Conservation (phyloP, 768 basidiomycete genomes). For the Agaricus bisporus region DNA sequence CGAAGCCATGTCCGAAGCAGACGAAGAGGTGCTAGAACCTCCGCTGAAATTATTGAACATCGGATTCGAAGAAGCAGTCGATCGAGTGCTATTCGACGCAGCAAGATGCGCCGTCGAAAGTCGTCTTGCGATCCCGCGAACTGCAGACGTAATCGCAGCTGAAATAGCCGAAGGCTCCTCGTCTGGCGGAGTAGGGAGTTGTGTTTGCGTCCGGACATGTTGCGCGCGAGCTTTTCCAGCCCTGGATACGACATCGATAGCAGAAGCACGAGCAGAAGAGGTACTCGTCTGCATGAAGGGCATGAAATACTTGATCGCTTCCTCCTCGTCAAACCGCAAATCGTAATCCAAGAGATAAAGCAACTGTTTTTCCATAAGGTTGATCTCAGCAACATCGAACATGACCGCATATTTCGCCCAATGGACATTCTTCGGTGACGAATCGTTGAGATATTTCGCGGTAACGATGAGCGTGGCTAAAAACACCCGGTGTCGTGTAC, state of each 20-base stretch:
- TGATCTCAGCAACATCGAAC: constrained; percentile 78
- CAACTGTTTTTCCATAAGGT: constrained; percentile 96
- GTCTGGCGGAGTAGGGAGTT: constrained; percentile 8
- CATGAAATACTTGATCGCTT: constrained; percentile 65
- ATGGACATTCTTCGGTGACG: constrained; percentile 92
- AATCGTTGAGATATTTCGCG: constrained; percentile 96
- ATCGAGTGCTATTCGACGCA: constrained; percentile 22
- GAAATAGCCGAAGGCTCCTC: constrained; percentile 11
- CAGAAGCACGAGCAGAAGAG: constrained; percentile 39
- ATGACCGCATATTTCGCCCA: constrained; percentile 77
- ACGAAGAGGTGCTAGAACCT: constrained; percentile 11
- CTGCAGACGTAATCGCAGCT: constrained; percentile 40
- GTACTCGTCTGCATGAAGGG: constrained; percentile 46
- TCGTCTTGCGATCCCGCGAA: constrained; percentile 54
- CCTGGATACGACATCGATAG: constrained; percentile 46
- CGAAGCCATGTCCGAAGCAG: constrained; percentile 52
- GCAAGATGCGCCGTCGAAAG: constrained; percentile 39
- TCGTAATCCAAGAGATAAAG: constrained; percentile 90
- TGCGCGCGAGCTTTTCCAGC: constrained; percentile 42
- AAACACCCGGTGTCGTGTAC: constrained; percentile 93
- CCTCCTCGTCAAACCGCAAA: constrained; percentile 82
- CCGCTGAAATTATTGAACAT: constrained; percentile 5
- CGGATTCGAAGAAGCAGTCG: constrained; percentile 12
- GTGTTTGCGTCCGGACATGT: constrained; percentile 20
- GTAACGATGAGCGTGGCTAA: constrained; percentile 93